Base-by-base conservation (phyloP, 306 rosid genomes). In the Fagus crenata region DNA sequence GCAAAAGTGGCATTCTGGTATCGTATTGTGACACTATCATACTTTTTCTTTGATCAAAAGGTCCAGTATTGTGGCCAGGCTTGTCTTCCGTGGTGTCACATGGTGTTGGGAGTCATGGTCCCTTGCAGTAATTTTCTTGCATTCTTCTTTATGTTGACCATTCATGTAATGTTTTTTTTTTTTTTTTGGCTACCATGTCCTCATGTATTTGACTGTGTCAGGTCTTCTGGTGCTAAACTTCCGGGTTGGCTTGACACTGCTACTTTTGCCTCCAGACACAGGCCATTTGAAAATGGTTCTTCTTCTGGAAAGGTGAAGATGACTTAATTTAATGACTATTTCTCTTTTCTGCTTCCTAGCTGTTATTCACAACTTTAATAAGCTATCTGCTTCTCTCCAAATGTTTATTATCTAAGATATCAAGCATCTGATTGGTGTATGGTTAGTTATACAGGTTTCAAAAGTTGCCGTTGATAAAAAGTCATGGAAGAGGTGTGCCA, bases 401-500 rank as follows among this genome's bases (percentile, higher is more conserved):
- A 72, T 33, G 1, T 63, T 13, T 32, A 59, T 36, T 2, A 22
- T 22, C 28, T 43, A 28, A 35, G 6, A 55, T 80, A 39, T 49
- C 58, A 72, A 40, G 28, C 13, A 39, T 71, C 55, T 67, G 72
- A 43, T 67, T 68, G 51, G 15, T 39, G 3, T n/a, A 53, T 55
- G 32, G 43, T 69, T 69, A 68, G 75, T 40, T 37, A 2, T 55
- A 75, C 91, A 89, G 97, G 78, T 74, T 53, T 70, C 82, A 0
- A 71, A 76, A 74, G 74, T 63, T 68, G 58, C 33, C 31, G 18
- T 13, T 43, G 77, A 65, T 60, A 84, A 78, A 73, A 83, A 49
- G 51, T 54, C 78, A 8, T 82, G 84, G 86, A 93, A 88, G 87
- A 90, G 81, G 77, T 90, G 89, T 77, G 92, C 89, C 42, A 74